Conservation (phyloP, 2,329 filamentous ascomycete species). For the Hypoxylon sp. region DNA sequence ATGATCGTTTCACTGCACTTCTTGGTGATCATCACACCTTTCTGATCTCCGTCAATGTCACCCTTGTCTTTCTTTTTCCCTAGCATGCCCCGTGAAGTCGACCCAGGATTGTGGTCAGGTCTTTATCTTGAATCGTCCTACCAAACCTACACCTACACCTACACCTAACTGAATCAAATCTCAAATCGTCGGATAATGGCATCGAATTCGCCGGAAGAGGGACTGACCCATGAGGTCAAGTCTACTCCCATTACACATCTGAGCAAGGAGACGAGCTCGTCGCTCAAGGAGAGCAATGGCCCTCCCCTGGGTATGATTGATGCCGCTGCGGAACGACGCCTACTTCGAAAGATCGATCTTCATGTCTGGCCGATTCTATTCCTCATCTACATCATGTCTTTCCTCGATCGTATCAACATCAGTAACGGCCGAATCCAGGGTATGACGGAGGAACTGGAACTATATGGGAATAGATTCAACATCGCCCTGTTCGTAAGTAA, state of each 20-base stretch:
- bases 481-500: slow-evolving; percentile 50
- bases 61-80: slow-evolving; percentile 20
- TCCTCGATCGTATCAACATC: slow-evolving; percentile 57
- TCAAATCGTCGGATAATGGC: slow-evolving; percentile 20
- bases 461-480: slow-evolving; percentile 55
- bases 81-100: slow-evolving; percentile 1
- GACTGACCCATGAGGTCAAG: slow-evolving; percentile 12
- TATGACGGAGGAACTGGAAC: slow-evolving; percentile 52
- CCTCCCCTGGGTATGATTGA: slow-evolving; percentile 40
- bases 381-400: slow-evolving; percentile 53
- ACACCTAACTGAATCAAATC: background rate
- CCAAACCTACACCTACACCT: slow-evolving; percentile 1
- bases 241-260: slow-evolving; percentile 5
- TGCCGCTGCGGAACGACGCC: slow-evolving; percentile 46
- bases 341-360: slow-evolving; percentile 54
- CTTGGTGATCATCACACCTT: no score
- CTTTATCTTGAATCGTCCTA: slow-evolving; percentile 2
- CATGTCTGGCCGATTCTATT: slow-evolving; percentile 53
- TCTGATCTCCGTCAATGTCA: slow-evolving; percentile 20
- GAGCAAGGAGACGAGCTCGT: slow-evolving; percentile 8
- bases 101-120: background rate
- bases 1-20: no score
- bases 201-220: slow-evolving; percentile 21
- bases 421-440: slow-evolving; percentile 58
- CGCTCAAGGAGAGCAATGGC: background rate